Percentiles rank a stretch among this genome's conserved stretches.
phyloP scores from a whole-genome alignment of 192 early-diverging fungal species.

The Backusella luteola region DNA sequence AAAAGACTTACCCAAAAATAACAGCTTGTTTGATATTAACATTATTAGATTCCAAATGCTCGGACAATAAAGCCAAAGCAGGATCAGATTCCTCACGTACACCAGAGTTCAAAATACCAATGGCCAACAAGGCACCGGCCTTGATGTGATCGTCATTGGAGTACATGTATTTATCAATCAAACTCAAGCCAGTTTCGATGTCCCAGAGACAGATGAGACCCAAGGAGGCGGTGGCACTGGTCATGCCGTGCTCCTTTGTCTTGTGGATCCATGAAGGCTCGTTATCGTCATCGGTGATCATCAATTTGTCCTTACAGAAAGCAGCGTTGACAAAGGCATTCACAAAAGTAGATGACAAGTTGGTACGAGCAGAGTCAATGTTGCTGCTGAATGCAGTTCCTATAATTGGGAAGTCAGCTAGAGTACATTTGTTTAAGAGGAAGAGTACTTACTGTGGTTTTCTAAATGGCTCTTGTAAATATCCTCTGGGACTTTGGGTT shows the following conservation, averaged over 20 bases:
- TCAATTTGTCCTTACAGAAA: conserved; percentile 92
- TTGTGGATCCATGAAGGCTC: conserved; percentile 88
- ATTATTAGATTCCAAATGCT: conserved; percentile 69
- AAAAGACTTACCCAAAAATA: conserved; percentile 65
- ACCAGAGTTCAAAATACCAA: conserved; percentile 89
- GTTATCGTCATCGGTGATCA: conserved; percentile 68
- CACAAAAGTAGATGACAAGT: conserved; percentile 96
- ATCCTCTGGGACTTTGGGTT: conserved; percentile 95
- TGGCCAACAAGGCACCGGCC: conserved; percentile 91
- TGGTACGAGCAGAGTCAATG: conserved; percentile 93
- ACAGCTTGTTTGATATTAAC: conserved; percentile 69
- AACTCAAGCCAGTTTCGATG: conserved; percentile 82
- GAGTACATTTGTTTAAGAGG: too few relatives aligned
- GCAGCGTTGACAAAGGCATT: conserved; percentile 99
- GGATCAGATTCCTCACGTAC: conserved; percentile 91
- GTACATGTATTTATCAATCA: conserved; percentile 96
- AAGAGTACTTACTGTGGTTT: conserved; percentile 63
- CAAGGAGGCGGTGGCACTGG: conserved; percentile 92
- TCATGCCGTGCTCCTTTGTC: conserved; percentile 97
- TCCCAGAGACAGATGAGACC: conserved; percentile 96
- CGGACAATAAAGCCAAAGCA: conserved; percentile 84
- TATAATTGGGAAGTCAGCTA: conserved; percentile 11
- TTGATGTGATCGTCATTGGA: conserved; percentile 86
- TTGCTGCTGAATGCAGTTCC: conserved; percentile 61
- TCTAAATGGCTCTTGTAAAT: conserved; percentile 98